Base-by-base conservation (phyloP, 192 early-diverging fungal species). In the Linderina pennispora region DNA sequence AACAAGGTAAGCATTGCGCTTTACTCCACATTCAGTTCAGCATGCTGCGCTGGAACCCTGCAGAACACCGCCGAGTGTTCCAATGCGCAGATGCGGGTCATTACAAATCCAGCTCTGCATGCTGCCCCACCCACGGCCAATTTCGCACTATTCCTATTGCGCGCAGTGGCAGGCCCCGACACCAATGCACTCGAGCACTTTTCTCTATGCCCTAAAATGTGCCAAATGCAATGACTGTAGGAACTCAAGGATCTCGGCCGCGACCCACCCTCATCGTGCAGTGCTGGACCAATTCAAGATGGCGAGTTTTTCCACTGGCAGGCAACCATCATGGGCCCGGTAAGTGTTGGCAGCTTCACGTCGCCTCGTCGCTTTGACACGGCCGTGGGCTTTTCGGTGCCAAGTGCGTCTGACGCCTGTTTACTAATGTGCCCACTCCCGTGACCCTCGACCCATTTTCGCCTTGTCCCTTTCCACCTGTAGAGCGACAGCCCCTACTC, bases 311-410 rank as follows among this genome's bases (percentile, higher is more conserved):
- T 91, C 75, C 89, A 93, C 69, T 96, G 93, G 88, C 88, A 98
- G 70, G 96, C 96, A 21, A 97, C 92, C 37, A 97, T 98, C 52
- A 93, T 98, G 85, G 96, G 96, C 36, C 96, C 96, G 28, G 88
- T 72, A 72, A 72, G 68, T 64, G 44, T 31, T 36, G 34, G 9
- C 45, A 36, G 37, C 43, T 35, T 43, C 26, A 23, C 5, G 28
- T 11, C 11, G 28, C 6, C 28, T 31, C 11, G 28, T 31, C 6
- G 13, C 24, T 14, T 15, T 15, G 36, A 20, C 21, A 20, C 41
- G 23, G 17, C 33, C 18, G 7, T 43, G 23, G 33, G 13, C 32
- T 25, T 32, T 28, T 19, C 16, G 15, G 26, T 34, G 17, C 31
- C 8, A 4, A 39, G 11, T 57, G 32, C 18, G 33, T 52, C 8